Conservation (phyloP, 495 filamentous ascomycete genomes). For the Neurospora sp. region DNA sequence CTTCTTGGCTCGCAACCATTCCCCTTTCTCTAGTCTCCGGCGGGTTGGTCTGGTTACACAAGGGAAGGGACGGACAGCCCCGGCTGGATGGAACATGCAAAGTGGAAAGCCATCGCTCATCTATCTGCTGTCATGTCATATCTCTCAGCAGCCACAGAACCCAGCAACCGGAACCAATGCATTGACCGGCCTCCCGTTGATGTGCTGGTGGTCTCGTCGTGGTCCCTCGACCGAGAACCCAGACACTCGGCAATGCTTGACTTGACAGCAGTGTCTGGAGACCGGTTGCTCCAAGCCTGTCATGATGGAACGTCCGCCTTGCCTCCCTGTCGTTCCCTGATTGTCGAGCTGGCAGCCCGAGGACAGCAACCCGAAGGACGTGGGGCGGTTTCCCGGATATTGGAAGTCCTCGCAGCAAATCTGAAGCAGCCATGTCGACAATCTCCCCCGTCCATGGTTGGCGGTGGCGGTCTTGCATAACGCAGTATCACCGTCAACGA, state of each 20-base stretch:
- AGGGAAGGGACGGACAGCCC: background rate
- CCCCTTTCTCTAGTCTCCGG: background rate
- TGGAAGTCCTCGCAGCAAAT: background rate
- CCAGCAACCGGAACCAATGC: background rate
- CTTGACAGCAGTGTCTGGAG: background rate
- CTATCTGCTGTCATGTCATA: background rate
- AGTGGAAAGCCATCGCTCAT: background rate
- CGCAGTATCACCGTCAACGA: background rate
- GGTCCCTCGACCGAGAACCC: background rate
- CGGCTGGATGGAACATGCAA: background rate
- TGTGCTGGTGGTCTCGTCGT: background rate
- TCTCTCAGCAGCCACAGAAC: background rate
- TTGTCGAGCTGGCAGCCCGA: background rate
- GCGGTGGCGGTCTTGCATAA: background rate
- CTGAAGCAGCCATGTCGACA: background rate
- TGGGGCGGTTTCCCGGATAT: background rate
- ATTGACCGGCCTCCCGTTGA: background rate
- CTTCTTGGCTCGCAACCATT: background rate
- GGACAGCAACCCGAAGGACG: background rate
- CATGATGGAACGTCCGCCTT: background rate
- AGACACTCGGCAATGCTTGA: background rate
- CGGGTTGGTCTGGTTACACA: background rate
- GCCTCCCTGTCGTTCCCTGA: background rate
- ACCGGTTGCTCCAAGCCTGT: background rate
- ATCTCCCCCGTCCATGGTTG: background rate